Base-by-base conservation (phyloP, 2,329 filamentous ascomycete genomes). In the Cercospora beticola region DNA sequence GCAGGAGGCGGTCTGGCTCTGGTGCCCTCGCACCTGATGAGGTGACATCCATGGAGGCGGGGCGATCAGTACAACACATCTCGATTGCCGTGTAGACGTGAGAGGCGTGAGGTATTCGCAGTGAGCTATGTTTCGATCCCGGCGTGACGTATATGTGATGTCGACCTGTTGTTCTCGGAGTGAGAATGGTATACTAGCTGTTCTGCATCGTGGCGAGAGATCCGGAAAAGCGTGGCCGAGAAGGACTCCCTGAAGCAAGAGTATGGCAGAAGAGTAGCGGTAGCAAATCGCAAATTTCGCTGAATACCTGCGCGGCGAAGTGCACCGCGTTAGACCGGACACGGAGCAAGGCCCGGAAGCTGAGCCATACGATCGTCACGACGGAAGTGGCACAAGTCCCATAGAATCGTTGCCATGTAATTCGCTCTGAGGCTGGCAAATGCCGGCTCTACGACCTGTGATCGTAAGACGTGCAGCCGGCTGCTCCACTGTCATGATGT, bases 1-100 rank as follows among this genome's bases (percentile, higher is more conserved):
- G 64, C 40, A 66, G 46, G 4, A 66, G 64, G 21, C 64, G 64
- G 21, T 62, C 64, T 2, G 64, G 57, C 21, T 65, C 62, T 3
- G 28, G 16, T 8, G 28, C 14, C 23, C 56, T 23, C 7, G 28
- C n/a, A 3, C 28, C 23, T 33, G 28, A 10, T 1, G 56, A 58
- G 4, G 28, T 8, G 30, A 5, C 18, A 10, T 58, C 56, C 56
- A 58, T 58, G n/a, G 8, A 9, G 28, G 14, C 26, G 28, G 2
- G 31, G 3, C 10, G 21, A 28, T 4, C 49, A 5, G 49, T 28
- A 8, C 21, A 54, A 14, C 10, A 14, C 21, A 12, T 28, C 30
- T 14, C 6, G 10, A 16, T 18, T 21, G 56, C 28, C 28, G 14
- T 4, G 33, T 14, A 31, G 28, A 58, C 56, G 28, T 30, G 56